Evolutionary conservation across 495 filamentous ascomycete species (phyloP).

Genomic region (Platismatia glauca): DNA sequence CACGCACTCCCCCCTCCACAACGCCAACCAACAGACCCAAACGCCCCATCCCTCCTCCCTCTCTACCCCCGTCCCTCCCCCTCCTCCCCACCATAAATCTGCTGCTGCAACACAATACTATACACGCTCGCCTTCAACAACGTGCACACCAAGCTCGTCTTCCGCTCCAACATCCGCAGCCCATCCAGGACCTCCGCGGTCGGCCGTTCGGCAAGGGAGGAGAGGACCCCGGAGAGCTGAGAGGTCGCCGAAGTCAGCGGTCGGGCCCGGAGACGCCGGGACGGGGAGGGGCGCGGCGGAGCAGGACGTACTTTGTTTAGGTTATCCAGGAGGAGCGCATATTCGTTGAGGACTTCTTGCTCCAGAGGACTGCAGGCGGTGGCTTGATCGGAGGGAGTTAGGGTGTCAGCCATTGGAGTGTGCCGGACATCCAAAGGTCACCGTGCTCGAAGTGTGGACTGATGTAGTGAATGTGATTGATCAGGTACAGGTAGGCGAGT

Average conservation of each 20-base stretch:
- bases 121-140: conserved; percentile 96
- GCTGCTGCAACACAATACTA: conserved; percentile 94
- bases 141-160: conserved; percentile 89
- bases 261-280: neutral
- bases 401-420: conserved; percentile 9
- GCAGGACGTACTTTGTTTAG: conserved; percentile 64
- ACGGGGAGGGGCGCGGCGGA: neutral
- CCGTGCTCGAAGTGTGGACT: too few species aligned
- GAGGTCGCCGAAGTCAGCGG: conserved; percentile 18
- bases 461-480: too few species aligned
- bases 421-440: too few species aligned
- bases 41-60: neutral
- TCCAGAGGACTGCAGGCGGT: conserved; percentile 60
- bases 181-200: conserved; percentile 70
- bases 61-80: conserved; percentile 24
- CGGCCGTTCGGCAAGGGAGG: conserved; percentile 52
- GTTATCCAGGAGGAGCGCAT: conserved; percentile 75
- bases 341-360: conserved; percentile 92
- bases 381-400: neutral
- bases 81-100: conserved; percentile 52
- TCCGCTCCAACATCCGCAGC: conserved; percentile 80
- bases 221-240: conserved; percentile 49
- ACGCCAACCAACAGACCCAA: neutral
- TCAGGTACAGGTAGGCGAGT: too few species aligned
- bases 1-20: neutral